Evolutionary conservation across 257 asterid genomes (phyloP), one percentile per base, ranked within the genome.

Genomic region (Capsicum pubescens): DNA sequence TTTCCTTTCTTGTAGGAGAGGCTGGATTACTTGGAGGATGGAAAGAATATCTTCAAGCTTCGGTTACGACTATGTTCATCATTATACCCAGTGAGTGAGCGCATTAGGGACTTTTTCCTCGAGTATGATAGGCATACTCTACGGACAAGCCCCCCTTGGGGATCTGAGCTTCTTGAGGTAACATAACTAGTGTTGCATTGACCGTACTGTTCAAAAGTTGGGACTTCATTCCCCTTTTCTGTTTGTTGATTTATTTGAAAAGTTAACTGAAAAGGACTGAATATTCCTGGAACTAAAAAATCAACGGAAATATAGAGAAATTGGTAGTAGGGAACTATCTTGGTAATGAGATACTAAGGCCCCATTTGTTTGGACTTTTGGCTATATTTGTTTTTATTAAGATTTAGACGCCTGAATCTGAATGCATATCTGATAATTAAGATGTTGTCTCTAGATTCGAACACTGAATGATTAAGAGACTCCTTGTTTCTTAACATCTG

Each of bases 71-170:
- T 97, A 68, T 97, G 99, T 87, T 97, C 99, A 79, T 97, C 99
- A 57, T 84, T 97, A 85, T 95, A 97, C 84, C 98, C 99, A 83
- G 86, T 91, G 74, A 97, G 98, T 88, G 99, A 97, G 91, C 94
- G 99, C 60, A 97, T 97, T 84, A 91, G 99, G 89, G 99, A 97
- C 89, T 95, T 97, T 90, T 97, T 97, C 90, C 98, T 94, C 19
- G 99, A 97, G 91, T 97, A 97, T 61, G 98, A 97, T 84, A 89
- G 99, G 84, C 99, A 97, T 87, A 92, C 93, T 88, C 98, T 97
- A 82, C 97, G 98, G 86, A 97, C 99, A 81, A 97, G 99, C 79
- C 98, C 99, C 86, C 99, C 99, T 80, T 95, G 99, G 99, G 99
- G 99, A 83, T 97, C 99, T 85, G 99, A 97, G 91, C 99, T 95